Base-by-base conservation (phyloP, 345 rosid genomes). In the Gossypium sturtianum region DNA sequence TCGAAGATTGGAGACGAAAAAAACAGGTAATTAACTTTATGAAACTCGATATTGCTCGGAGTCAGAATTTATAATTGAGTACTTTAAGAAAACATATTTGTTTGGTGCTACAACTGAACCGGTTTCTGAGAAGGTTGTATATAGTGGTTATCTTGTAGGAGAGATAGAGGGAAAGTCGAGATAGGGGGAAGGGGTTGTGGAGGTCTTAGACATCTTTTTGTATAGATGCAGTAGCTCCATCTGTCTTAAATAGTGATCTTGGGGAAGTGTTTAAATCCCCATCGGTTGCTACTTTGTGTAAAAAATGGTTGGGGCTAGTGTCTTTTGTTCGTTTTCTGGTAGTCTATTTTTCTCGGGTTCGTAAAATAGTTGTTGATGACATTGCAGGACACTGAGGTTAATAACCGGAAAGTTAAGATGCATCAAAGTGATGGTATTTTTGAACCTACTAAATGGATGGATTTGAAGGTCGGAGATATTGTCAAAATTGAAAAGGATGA, bases 401-500 rank as follows among this genome's bases (percentile, higher is more conserved):
- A 95, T 74, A 95, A 93, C 70, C 80, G 98, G 61, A 86, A 80
- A 81, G 93, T 90, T 11, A 89, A 88, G 66, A 84, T 88, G 56
- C 93, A 89, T 79, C 4, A 67, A 66, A 86, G 88, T 71, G 84
- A 89, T 63, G 99, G 98, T 71, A 79, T 76, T 70, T 95, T 93
- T 71, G 77, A 82, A 56, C 70, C 47, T 51, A 79, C 83, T 2
- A 87, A 87, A 82, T 95, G 99, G 99, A 88, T 58, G 86, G 81
- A 90, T 83, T 86, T 95, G 83, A 88, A 83, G 78, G 97, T 93
- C 53, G 99, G 99, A 64, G 94, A 90, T 38, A 80, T 93, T 23
- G 97, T 95, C 12, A 93, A 83, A 82, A 94, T 95, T n/a, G 94
- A 90, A 49, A 93, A 90, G 79, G 98, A 95, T 83, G 97, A 91